Percentiles rank a stretch among this genome's conserved stretches.
Conservation (phyloP, 2,329 filamentous ascomycete species). For the Aquanectria penicillioides region DNA sequence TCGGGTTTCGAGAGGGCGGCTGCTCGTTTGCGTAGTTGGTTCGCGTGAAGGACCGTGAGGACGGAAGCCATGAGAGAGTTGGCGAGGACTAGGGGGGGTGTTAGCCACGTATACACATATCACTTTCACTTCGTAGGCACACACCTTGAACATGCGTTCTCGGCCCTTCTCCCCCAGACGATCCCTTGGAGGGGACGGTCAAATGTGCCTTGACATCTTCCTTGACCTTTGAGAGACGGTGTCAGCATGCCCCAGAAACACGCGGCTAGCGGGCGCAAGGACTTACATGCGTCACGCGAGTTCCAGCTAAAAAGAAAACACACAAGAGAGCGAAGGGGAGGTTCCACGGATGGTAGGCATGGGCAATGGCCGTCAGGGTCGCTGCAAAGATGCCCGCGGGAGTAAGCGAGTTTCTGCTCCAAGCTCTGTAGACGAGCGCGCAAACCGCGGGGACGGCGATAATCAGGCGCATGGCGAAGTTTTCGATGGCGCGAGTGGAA, state of each 20-base stretch:
- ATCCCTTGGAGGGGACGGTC: slow-evolving; percentile 80
- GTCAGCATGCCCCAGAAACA: slow-evolving; percentile 24
- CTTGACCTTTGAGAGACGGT: slow-evolving; percentile 74
- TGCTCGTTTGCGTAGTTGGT: slow-evolving; percentile 64
- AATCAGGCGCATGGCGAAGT: slow-evolving; percentile 62
- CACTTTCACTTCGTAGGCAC: slow-evolving; percentile 18
- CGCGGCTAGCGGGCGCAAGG: slow-evolving; percentile 2
- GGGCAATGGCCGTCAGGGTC: slow-evolving; percentile 76
- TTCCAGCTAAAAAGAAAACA: slow-evolving; percentile 89
- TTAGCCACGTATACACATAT: slow-evolving; percentile 4
- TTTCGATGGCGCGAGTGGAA: background rate
- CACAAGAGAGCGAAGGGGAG: slow-evolving; percentile 86
- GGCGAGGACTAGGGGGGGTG: slow-evolving; percentile 73
- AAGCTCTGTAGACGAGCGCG: slow-evolving; percentile 73
- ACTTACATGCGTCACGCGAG: slow-evolving; percentile 80
- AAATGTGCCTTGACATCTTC: slow-evolving; percentile 84
- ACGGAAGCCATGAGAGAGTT: slow-evolving; percentile 85
- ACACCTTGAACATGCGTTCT: slow-evolving; percentile 83
- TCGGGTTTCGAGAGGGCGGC: slow-evolving; percentile 50
- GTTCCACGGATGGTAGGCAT: slow-evolving; percentile 93
- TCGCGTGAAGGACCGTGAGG: slow-evolving; percentile 66
- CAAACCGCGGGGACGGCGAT: slow-evolving; percentile 68
- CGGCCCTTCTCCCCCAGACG: slow-evolving; percentile 80
- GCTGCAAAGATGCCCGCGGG: slow-evolving; percentile 78
- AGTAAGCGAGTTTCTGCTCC: slow-evolving; percentile 81